These are phyloP conservation scores for Crepidotus variabilis DNA, from an alignment of 768 basidiomycete species.

Conservation along the genomic window DNA sequence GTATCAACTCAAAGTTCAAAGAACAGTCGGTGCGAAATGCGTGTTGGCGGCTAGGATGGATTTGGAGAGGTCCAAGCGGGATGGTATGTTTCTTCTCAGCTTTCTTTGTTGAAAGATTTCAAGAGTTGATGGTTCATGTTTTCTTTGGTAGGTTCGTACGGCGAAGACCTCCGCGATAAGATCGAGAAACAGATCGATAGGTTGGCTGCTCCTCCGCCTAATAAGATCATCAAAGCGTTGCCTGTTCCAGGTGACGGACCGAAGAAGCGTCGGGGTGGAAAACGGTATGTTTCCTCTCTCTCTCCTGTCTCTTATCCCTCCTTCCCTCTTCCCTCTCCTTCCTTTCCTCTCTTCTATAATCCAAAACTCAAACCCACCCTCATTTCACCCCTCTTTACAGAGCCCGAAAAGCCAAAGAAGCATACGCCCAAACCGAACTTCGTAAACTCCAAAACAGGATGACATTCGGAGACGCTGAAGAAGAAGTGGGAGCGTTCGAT, in stretches of 20 bases:
- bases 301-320: no score
- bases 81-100: slow-evolving; percentile 47
- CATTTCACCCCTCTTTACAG: slow-evolving; percentile 34
- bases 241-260: slow-evolving; percentile 94
- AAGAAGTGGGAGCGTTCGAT: slow-evolving; percentile 95
- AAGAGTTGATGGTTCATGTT: background rate
- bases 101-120: background rate
- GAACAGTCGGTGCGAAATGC: slow-evolving; percentile 90
- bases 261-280: slow-evolving; percentile 94
- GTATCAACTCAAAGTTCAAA: slow-evolving; percentile 87
- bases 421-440: slow-evolving; percentile 93
- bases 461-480: slow-evolving; percentile 92
- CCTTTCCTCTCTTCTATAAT: no score
- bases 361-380: no score
- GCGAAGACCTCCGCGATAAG: slow-evolving; percentile 74
- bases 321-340: no score
- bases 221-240: slow-evolving; percentile 89
- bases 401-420: slow-evolving; percentile 97
- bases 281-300: slow-evolving; percentile 53
- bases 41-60: slow-evolving; percentile 92
- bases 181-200: slow-evolving; percentile 92
- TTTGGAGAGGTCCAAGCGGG: slow-evolving; percentile 75
- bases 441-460: slow-evolving; percentile 97
- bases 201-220: slow-evolving; percentile 89
- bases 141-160: slow-evolving; percentile 62